Evolutionary conservation across 257 asterid species (phyloP).

Genomic region (Solanum virginianum): DNA sequence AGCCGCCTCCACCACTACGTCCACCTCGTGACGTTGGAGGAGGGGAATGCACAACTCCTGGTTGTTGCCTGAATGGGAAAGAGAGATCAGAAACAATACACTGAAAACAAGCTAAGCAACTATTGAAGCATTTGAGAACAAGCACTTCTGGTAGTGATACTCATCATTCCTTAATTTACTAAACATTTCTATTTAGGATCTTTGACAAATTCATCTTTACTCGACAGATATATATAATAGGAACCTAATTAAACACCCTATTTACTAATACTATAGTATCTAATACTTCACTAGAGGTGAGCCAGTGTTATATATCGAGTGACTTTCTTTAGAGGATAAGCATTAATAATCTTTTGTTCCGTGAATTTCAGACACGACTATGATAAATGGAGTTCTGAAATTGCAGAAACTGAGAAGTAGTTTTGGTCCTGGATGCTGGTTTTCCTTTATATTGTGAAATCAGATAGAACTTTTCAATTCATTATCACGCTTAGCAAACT

Average conservation of each 20-base stretch:
- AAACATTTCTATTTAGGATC: too few relatives aligned
- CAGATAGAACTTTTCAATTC: neutral
- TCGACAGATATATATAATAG: neutral
- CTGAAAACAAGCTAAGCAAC: neutral
- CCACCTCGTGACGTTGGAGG: conserved; percentile 66
- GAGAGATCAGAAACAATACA: neutral
- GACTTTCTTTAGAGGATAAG: neutral
- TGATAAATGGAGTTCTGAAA: neutral
- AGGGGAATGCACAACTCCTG: conserved; percentile 49
- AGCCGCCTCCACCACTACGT: conserved; percentile 10
- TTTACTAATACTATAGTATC: neutral
- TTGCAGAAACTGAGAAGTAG: neutral
- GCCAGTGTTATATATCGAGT: neutral
- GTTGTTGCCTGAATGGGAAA: conserved; percentile 60
- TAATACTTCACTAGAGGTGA: neutral
- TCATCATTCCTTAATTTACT: too few relatives aligned
- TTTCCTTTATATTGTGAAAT: neutral
- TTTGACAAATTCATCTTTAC: too few relatives aligned
- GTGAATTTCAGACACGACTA: neutral
- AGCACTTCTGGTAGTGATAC: neutral
- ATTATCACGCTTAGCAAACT: neutral
- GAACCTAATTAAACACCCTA: neutral
- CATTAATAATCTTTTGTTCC: neutral
- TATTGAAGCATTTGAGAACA: neutral
- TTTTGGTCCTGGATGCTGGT: neutral